phyloP scores from a whole-genome alignment of 805 yeast species.

The Sungouiella thailandica region DNA sequence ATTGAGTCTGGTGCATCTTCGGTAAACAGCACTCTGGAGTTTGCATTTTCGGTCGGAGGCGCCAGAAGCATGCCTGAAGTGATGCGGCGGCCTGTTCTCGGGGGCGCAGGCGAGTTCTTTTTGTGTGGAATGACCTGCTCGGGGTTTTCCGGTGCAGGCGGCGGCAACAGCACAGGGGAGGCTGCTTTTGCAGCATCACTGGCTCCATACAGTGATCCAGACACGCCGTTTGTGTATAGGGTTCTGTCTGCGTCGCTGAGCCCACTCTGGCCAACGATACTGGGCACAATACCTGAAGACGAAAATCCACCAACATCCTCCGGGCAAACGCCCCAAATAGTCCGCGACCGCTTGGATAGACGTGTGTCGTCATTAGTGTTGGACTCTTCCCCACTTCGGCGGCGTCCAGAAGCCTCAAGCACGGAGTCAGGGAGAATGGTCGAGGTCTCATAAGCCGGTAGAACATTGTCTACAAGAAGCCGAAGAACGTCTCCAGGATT shows the following conservation, averaged over 20 bases:
- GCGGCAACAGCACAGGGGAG: conserved; percentile 26
- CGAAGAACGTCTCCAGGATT: conserved; percentile 30
- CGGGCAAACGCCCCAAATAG: conserved; percentile 11
- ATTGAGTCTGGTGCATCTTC: conserved; percentile 9
- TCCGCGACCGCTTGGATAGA: conserved; percentile 7
- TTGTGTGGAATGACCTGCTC: conserved; percentile 27
- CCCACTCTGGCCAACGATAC: not conserved
- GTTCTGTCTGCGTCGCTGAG: too few relatives aligned
- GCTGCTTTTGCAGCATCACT: not conserved
- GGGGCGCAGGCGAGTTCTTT: conserved; percentile 10
- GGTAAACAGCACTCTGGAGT: conserved; percentile 3
- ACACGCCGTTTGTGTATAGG: too few relatives aligned
- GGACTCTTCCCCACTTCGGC: conserved; percentile 1
- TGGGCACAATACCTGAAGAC: too few relatives aligned
- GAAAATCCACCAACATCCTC: not conserved
- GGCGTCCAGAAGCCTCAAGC: conserved; percentile 1
- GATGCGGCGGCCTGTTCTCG: conserved; percentile 20
- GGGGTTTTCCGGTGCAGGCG: conserved; percentile 23
- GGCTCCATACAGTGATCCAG: too few relatives aligned
- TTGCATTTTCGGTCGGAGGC: conserved; percentile 16
- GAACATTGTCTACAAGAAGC: conserved; percentile 27
- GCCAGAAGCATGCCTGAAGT: conserved; percentile 40
- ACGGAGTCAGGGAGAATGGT: conserved; percentile 3
- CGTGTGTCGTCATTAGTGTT: conserved; percentile 6
- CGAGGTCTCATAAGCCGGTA: conserved; percentile 9